These are phyloP conservation scores for Wickerhamiella azyma DNA, from an alignment of 805 yeast genomes.

Conservation along the genomic window DNA sequence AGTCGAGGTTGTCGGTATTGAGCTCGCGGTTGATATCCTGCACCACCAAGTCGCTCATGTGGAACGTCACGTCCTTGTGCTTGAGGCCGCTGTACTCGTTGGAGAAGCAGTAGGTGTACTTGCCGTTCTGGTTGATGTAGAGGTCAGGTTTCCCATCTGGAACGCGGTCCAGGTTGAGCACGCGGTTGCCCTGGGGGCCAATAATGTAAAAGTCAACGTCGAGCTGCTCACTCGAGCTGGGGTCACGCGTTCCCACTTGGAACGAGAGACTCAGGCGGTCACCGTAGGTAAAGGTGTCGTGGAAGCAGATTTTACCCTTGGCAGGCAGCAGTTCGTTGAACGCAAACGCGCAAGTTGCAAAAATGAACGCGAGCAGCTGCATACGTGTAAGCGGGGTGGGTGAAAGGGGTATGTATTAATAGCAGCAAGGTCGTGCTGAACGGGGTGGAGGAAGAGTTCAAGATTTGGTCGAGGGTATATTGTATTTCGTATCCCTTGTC, in stretches of 20 bases:
- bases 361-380: conserved; percentile 11
- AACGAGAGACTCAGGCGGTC: conserved; percentile 80
- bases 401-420: no score
- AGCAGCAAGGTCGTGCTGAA: no score
- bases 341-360: conserved; percentile 29
- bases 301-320: conserved; percentile 77
- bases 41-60: conserved; percentile 84
- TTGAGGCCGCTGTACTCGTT: conserved; percentile 61
- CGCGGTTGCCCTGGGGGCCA: conserved; percentile 37
- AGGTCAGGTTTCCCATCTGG: conserved; percentile 73
- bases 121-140: conserved; percentile 54
- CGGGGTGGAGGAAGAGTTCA: no score
- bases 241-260: conserved; percentile 86
- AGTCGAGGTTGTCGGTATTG: conserved; percentile 70
- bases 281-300: conserved; percentile 63
- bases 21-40: conserved; percentile 52
- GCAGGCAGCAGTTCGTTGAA: conserved; percentile 78
- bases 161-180: conserved; percentile 38
- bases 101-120: conserved; percentile 78
- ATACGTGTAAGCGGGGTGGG: conserved; percentile 7
- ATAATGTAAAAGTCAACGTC: conserved; percentile 47
- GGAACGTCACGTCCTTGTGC: conserved; percentile 87
- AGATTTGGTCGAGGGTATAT: no score
- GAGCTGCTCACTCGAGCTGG: conserved; percentile 25
- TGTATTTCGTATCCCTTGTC: no score